phyloP scores from a whole-genome alignment of 306 rosid species.

The Acacia melanoxylon region DNA sequence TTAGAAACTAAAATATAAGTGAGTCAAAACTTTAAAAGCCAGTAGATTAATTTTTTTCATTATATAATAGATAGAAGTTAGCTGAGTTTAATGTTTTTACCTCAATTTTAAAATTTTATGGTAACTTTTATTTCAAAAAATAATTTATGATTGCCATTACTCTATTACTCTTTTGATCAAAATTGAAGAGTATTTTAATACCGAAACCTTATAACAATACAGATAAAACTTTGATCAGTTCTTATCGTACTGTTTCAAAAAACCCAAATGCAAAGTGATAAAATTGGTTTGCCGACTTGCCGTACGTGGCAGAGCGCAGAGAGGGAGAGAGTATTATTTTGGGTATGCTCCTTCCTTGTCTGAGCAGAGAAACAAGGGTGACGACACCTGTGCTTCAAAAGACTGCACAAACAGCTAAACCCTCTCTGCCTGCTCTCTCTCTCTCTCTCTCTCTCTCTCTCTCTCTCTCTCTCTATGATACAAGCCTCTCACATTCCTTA shows the following conservation, averaged over 20 bases:
- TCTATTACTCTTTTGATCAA: no score
- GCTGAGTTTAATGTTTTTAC: no score
- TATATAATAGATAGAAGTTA: no score
- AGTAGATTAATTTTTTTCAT: no score
- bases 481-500: background rate
- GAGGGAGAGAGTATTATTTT: background rate
- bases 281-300: conserved; percentile 5
- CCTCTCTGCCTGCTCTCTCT: background rate
- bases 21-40: no score
- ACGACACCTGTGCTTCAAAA: background rate
- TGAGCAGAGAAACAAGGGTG: background rate
- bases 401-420: background rate
- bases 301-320: background rate
- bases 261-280: background rate
- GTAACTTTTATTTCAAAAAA: no score
- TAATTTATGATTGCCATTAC: no score
- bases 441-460: background rate
- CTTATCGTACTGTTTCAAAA: background rate
- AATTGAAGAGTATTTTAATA: no score
- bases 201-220: no score
- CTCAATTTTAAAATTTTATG: no score
- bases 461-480: background rate
- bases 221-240: background rate
- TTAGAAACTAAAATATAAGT: no score
- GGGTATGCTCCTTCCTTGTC: background rate